Evolutionary conservation across 768 basidiomycete species (phyloP).

Genomic region (Mycena sanguinolenta): DNA sequence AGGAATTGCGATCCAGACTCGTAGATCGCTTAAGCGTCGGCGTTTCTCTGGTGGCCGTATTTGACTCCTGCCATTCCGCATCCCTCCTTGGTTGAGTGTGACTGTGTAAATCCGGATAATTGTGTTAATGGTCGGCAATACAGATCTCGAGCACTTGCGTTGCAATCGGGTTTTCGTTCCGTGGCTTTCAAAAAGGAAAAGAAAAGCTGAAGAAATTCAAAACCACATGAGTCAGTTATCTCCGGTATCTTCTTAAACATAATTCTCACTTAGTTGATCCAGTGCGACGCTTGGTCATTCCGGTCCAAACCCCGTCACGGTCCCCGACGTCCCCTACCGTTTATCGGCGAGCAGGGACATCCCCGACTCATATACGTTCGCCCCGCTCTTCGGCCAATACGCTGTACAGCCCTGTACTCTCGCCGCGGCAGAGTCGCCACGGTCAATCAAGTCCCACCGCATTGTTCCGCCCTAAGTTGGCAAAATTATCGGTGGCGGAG

Average conservation of each 20-base stretch:
- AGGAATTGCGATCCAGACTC: conserved; percentile 40
- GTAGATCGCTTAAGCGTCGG: conserved; percentile 41
- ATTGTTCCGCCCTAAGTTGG: neutral
- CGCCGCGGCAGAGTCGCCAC: conserved; percentile 8
- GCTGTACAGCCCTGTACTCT: conserved; percentile 16
- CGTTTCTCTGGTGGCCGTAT: conserved; percentile 36
- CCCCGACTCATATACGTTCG: conserved; percentile 23
- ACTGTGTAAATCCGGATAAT: neutral
- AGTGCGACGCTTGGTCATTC: conserved; percentile 29
- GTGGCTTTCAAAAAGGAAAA: conserved; percentile 29
- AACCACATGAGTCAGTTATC: conserved; percentile 24
- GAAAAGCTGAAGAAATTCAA: conserved; percentile 14
- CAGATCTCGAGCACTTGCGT: conserved; percentile 34
- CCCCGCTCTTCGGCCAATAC: conserved; percentile 28
- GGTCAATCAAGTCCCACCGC: neutral
- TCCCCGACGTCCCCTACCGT: conserved; percentile 2
- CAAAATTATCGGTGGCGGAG: neutral
- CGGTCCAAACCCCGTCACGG: conserved; percentile 15
- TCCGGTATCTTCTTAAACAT: neutral
- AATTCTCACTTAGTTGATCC: neutral
- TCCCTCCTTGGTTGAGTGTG: conserved; percentile 40
- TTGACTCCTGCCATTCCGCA: conserved; percentile 42
- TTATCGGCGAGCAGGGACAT: conserved; percentile 19
- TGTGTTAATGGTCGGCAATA: neutral
- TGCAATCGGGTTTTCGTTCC: conserved; percentile 38